Evolutionary conservation across 768 basidiomycete species (phyloP).

Genomic region (Butyriboletus loyo): DNA sequence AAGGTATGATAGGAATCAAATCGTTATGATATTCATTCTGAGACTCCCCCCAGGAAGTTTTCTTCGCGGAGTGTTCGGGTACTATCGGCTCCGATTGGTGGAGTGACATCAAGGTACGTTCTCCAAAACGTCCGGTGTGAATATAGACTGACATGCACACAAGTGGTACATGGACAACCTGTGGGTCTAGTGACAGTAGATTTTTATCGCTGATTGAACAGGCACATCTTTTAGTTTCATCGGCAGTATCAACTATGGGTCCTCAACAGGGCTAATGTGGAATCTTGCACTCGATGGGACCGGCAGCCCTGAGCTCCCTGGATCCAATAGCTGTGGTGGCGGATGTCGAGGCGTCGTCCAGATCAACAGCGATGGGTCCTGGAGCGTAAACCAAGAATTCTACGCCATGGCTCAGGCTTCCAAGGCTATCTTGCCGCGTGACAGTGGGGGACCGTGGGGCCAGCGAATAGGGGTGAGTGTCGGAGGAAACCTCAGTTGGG

Average conservation of each 20-base stretch:
- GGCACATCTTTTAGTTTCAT: constrained; percentile 32
- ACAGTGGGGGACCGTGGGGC: constrained; percentile 64
- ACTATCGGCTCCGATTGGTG: constrained; percentile 72
- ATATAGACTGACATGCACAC: constrained; percentile 7
- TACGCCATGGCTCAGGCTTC: constrained; percentile 74
- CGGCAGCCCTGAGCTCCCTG: constrained; percentile 64
- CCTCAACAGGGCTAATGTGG: constrained; percentile 64
- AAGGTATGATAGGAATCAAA: constrained; percentile 35
- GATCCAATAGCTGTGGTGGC: constrained; percentile 58
- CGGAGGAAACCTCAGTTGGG: constrained; percentile 53
- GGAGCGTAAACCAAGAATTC: constrained; percentile 72
- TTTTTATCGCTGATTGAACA: constrained; percentile 26
- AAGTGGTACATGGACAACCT: constrained; percentile 72
- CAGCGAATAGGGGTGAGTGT: constrained; percentile 65
- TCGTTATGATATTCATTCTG: background rate
- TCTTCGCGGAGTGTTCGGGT: constrained; percentile 63
- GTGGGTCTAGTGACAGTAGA: constrained; percentile 32
- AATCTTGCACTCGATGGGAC: constrained; percentile 63
- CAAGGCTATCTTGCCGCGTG: constrained; percentile 69
- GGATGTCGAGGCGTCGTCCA: constrained; percentile 69
- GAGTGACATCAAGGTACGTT: constrained; percentile 67
- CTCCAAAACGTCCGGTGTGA: background rate
- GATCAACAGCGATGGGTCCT: constrained; percentile 61
- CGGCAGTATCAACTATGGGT: constrained; percentile 33
- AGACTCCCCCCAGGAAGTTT: constrained; percentile 33